phyloP scores from a whole-genome alignment of 2,329 filamentous ascomycete genomes.

The Grosmannia penicillata region DNA sequence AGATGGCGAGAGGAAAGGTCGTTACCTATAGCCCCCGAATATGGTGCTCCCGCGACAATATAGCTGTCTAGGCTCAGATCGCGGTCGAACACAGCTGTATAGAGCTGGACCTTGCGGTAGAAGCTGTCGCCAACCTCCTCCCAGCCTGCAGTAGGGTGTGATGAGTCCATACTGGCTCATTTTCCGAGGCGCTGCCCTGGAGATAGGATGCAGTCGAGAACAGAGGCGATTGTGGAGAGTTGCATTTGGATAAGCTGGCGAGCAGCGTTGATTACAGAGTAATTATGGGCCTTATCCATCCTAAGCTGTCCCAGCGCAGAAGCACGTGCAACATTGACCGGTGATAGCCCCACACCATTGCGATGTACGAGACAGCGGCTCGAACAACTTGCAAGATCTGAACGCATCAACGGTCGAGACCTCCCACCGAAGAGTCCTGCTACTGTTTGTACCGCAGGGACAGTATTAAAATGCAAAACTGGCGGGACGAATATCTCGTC shows the following conservation, averaged over 20 bases:
- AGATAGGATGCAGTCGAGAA: too few species aligned
- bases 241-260: neutral
- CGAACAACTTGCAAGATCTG: too few species aligned
- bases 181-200: neutral
- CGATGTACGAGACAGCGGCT: too few species aligned
- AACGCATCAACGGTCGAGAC: too few species aligned
- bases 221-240: too few species aligned
- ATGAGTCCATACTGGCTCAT: conserved; percentile 32
- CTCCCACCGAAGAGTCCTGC: too few species aligned
- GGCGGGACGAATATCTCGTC: conserved; percentile 68
- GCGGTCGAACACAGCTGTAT: conserved; percentile 83
- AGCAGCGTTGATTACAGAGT: too few species aligned
- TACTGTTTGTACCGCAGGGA: too few species aligned
- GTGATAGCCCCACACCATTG: too few species aligned
- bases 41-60: conserved; percentile 79
- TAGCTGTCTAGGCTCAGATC: conserved; percentile 94
- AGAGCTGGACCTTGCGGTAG: conserved; percentile 89
- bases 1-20: conserved; percentile 9
- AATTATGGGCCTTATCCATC: too few species aligned
- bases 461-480: conserved; percentile 48
- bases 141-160: conserved; percentile 74
- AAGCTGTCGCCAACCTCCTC: conserved; percentile 85
- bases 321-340: too few species aligned
- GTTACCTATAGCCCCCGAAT: conserved; percentile 85
- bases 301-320: too few species aligned